Evolutionary conservation across 2,329 filamentous ascomycete species (phyloP).

Genomic region (Madurella fahalii): DNA sequence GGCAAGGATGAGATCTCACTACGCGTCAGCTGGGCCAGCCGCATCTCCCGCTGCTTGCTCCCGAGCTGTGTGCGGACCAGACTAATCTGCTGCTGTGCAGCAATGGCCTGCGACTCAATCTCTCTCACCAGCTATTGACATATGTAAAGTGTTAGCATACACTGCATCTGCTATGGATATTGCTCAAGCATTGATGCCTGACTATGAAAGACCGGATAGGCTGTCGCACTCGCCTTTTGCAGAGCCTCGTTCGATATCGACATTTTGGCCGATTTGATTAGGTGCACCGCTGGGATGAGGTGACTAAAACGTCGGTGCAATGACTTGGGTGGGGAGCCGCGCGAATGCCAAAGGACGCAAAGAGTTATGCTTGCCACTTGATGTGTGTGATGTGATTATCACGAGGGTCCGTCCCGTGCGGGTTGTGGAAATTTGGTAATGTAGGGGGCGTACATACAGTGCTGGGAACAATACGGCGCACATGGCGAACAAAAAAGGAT

Average conservation of each 20-base stretch:
- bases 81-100: constrained; percentile 87
- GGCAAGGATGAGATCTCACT: constrained; percentile 78
- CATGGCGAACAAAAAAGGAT: constrained; percentile 1
- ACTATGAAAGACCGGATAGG: neutral
- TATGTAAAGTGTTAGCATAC: constrained; percentile 5
- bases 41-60: constrained; percentile 81
- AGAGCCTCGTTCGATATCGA: constrained; percentile 91
- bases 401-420: neutral
- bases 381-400: neutral
- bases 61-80: constrained; percentile 81
- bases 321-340: neutral
- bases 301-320: neutral
- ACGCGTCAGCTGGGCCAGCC: constrained; percentile 81
- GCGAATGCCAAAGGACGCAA: neutral
- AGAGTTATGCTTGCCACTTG: neutral
- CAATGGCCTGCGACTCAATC: constrained; percentile 84
- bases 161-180: neutral
- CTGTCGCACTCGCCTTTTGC: constrained; percentile 65
- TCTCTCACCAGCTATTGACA: constrained; percentile 73
- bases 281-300: neutral
- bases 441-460: neutral
- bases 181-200: constrained; percentile 11
- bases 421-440: neutral
- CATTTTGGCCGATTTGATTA: constrained; percentile 51
- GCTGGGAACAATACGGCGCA: neutral